Evolutionary conservation across 1,284 basidiomycete species (phyloP).

Genomic region (Ganoderma sp.): DNA sequence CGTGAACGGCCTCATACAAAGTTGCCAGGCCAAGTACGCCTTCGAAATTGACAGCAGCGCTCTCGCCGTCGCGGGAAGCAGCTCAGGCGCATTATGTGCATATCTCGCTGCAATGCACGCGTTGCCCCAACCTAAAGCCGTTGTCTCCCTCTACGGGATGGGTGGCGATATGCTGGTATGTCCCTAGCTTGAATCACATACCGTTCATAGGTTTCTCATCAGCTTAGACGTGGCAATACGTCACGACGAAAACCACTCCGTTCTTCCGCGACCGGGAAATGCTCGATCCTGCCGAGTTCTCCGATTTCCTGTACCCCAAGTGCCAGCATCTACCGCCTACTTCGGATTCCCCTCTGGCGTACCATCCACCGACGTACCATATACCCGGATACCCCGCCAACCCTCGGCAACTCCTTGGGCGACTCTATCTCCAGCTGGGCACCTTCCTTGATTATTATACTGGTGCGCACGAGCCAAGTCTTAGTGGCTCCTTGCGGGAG

Average conservation of each 20-base stretch:
- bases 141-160: conserved; percentile 66
- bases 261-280: conserved; percentile 50
- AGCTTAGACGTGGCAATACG: conserved; percentile 45
- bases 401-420: conserved; percentile 62
- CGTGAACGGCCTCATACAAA: conserved; percentile 33
- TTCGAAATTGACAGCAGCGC: conserved; percentile 48
- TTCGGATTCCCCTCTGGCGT: conserved; percentile 55
- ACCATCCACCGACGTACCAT: conserved; percentile 49
- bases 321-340: conserved; percentile 39
- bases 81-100: conserved; percentile 67
- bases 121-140: conserved; percentile 55
- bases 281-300: conserved; percentile 42
- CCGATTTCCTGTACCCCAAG: conserved; percentile 43
- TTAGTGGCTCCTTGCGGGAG: conserved; percentile 51
- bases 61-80: conserved; percentile 62
- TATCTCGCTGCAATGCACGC: conserved; percentile 64
- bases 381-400: conserved; percentile 65
- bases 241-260: conserved; percentile 45
- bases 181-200: conserved; percentile 7
- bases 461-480: conserved; percentile 57
- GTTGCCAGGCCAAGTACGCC: background rate
- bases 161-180: conserved; percentile 65
- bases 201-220: background rate
- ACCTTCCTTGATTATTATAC: conserved; percentile 65
- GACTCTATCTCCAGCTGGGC: conserved; percentile 66